Evolutionary conservation across 2,329 filamentous ascomycete genomes (phyloP).

Genomic region (Ceratocystiopsis brevicomis): DNA sequence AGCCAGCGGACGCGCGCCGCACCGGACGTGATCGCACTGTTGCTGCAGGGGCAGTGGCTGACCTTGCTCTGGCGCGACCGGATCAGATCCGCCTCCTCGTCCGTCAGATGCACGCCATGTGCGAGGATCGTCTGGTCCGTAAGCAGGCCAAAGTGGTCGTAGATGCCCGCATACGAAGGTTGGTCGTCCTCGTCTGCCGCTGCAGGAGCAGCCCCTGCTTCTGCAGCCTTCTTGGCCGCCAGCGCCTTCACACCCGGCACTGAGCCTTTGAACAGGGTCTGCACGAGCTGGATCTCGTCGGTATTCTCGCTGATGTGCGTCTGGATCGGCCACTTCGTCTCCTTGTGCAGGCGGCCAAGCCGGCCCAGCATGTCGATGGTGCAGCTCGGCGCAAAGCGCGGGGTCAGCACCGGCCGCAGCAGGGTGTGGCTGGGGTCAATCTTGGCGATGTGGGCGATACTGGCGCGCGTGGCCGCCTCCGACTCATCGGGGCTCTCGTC

Average conservation of each 20-base stretch:
- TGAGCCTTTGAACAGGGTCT: slow-evolving; percentile 40
- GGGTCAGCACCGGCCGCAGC: slow-evolving; percentile 65
- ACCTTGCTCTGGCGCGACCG: slow-evolving; percentile 44
- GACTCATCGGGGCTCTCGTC: slow-evolving; percentile 47
- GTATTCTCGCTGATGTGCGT: slow-evolving; percentile 81
- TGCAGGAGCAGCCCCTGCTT: not conserved
- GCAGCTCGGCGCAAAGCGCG: slow-evolving; percentile 46
- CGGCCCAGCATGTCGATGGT: slow-evolving; percentile 37
- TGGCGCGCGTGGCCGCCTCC: slow-evolving; percentile 34
- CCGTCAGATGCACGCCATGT: slow-evolving; percentile 60
- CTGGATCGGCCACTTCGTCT: slow-evolving; percentile 52
- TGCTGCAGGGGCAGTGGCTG: slow-evolving; percentile 74
- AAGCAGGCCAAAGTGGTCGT: slow-evolving; percentile 54
- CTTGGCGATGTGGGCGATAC: slow-evolving; percentile 43
- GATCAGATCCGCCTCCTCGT: slow-evolving; percentile 47
- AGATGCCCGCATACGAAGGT: slow-evolving; percentile 54
- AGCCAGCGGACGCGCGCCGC: slow-evolving; percentile 56
- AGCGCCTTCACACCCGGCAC: slow-evolving; percentile 1
- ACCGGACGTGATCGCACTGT: slow-evolving; percentile 65
- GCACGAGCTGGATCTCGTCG: slow-evolving; percentile 53
- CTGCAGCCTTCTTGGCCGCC: no score
- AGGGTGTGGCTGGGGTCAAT: slow-evolving; percentile 49
- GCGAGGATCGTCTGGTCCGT: slow-evolving; percentile 61
- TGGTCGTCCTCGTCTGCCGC: slow-evolving; percentile 12
- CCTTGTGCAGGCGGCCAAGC: slow-evolving; percentile 44